Percentiles rank a stretch among this genome's conserved stretches.
phyloP scores from a whole-genome alignment of 2,329 filamentous ascomycete species.

The Colletotrichum brevisporum region DNA sequence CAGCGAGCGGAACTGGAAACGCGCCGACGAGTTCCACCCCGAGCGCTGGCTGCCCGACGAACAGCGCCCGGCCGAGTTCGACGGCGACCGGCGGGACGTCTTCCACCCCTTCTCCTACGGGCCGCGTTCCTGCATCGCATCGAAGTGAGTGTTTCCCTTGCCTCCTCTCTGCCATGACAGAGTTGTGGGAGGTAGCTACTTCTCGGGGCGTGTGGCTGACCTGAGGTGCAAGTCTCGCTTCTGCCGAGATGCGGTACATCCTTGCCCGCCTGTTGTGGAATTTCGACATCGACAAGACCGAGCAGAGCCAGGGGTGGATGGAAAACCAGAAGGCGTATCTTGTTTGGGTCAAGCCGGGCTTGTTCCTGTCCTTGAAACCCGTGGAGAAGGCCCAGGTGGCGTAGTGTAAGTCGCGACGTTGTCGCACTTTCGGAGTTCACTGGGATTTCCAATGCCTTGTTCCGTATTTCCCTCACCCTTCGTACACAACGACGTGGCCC shows the following conservation, averaged over 20 bases:
- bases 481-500: too few species aligned
- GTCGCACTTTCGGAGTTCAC: too few species aligned
- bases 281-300: conserved; percentile 58
- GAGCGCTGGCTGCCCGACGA: conserved; percentile 55
- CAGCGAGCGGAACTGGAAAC: conserved; percentile 54
- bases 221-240: conserved; percentile 52
- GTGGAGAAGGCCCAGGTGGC: background rate
- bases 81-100: conserved; percentile 55
- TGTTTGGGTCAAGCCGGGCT: conserved; percentile 6
- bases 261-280: conserved; percentile 59
- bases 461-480: too few species aligned
- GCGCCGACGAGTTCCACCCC: conserved; percentile 60
- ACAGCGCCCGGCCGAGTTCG: background rate
- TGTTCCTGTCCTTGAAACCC: background rate
- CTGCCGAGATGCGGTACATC: conserved; percentile 63
- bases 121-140: conserved; percentile 63
- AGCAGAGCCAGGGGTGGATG: conserved; percentile 54
- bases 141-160: conserved; percentile 55
- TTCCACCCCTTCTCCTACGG: conserved; percentile 64
- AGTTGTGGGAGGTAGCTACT: too few species aligned
- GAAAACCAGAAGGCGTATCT: conserved; percentile 4
- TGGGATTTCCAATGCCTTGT: too few species aligned
- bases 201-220: background rate
- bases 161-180: background rate
- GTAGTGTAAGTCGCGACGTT: too few species aligned